Conservation (phyloP, 345 rosid genomes). For the Ailanthus altissimus region DNA sequence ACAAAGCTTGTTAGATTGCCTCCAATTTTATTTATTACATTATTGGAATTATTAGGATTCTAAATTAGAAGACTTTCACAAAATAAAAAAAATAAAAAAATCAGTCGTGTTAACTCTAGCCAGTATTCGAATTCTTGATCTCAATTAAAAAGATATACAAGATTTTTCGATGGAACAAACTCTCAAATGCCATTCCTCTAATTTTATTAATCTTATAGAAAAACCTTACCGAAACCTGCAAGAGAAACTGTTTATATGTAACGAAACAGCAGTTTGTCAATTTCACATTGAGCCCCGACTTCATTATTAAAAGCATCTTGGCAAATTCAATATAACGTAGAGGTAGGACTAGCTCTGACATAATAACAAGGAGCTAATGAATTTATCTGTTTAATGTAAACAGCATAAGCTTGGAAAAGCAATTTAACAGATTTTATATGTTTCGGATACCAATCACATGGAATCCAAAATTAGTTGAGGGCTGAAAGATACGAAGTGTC, state of each 20-base stretch:
- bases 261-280: background rate
- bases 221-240: background rate
- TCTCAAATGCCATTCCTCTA: too few species aligned
- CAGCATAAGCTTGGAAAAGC: background rate
- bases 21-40: background rate
- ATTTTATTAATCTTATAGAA: background rate
- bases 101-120: too few species aligned
- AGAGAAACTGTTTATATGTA: slow-evolving; percentile 2
- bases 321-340: background rate
- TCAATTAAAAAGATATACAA: too few species aligned
- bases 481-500: too few species aligned
- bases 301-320: background rate
- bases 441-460: background rate
- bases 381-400: background rate
- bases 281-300: background rate
- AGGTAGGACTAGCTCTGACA: background rate
- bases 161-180: too few species aligned
- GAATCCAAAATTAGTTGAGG: background rate
- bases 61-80: too few species aligned
- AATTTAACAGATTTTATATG: background rate
- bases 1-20: background rate
- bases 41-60: too few species aligned
- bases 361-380: background rate
- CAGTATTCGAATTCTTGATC: too few species aligned
- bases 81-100: too few species aligned